These are phyloP conservation scores for Allomyces macrogynus DNA, from an alignment of 192 early-diverging fungal genomes.

Conservation along the genomic window DNA sequence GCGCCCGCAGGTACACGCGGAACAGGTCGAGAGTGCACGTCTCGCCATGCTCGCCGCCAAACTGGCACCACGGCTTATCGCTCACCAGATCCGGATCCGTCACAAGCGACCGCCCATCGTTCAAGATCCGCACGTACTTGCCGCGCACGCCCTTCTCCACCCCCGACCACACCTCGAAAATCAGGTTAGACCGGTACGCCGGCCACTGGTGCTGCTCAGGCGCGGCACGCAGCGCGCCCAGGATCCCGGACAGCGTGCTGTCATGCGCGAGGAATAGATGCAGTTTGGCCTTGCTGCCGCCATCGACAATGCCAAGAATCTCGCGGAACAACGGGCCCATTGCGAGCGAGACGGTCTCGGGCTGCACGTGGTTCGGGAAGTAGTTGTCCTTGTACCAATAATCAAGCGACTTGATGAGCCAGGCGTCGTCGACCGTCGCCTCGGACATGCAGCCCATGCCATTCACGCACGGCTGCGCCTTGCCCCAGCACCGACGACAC, in stretches of 20 bases:
- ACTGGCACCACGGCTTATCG: too few species aligned
- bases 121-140: too few species aligned
- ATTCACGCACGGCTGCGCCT: background rate
- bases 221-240: background rate
- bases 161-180: background rate
- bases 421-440: background rate
- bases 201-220: background rate
- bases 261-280: background rate
- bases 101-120: too few species aligned
- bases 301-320: background rate
- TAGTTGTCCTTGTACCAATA: background rate
- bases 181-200: background rate
- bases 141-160: too few species aligned
- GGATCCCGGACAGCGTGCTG: background rate
- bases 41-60: too few species aligned
- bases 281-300: background rate
- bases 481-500: background rate
- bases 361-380: background rate
- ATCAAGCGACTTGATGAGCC: background rate
- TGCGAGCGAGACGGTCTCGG: background rate
- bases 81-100: too few species aligned
- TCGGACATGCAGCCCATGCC: background rate
- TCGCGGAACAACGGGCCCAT: background rate
- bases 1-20: too few species aligned
- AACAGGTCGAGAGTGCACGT: too few species aligned